Conservation (phyloP, 2,329 filamentous ascomycete species). For the Exophiala mesophila region DNA sequence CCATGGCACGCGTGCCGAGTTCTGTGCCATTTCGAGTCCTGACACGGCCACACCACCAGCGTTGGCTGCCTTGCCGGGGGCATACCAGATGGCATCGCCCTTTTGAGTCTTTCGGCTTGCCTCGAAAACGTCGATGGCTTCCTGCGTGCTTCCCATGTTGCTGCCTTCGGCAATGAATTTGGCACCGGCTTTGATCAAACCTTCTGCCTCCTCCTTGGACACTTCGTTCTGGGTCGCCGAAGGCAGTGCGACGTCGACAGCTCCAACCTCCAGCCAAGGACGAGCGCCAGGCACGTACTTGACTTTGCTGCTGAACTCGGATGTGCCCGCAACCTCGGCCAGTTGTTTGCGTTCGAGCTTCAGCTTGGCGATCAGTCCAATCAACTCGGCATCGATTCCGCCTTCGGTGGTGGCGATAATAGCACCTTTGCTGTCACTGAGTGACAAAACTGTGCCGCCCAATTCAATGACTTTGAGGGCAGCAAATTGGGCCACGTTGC, state of each 20-base stretch:
- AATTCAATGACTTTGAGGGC: conserved; percentile 96
- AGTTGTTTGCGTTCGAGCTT: conserved; percentile 85
- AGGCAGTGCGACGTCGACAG: conserved; percentile 86
- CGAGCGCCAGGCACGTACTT: conserved; percentile 82
- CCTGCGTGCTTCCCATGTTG: conserved; percentile 98
- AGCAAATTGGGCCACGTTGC: conserved; percentile 96
- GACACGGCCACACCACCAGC: conserved; percentile 96
- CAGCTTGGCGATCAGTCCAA: conserved; percentile 72
- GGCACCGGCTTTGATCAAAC: conserved; percentile 68
- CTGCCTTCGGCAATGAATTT: conserved; percentile 91
- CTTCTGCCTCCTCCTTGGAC: conserved; percentile 80
- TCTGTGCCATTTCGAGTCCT: conserved; percentile 98
- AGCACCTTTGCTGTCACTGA: conserved; percentile 86
- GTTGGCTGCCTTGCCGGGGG: conserved; percentile 94
- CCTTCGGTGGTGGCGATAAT: conserved; percentile 68
- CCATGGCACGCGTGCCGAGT: conserved; percentile 83
- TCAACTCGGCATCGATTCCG: conserved; percentile 72
- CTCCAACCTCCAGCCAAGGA: conserved; percentile 85
- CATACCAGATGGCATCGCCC: conserved; percentile 83
- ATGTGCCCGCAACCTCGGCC: conserved; percentile 60
- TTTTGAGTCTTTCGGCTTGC: conserved; percentile 63
- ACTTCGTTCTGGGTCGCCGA: conserved; percentile 98
- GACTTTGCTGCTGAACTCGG: conserved; percentile 60
- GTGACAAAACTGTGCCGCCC: conserved; percentile 83
- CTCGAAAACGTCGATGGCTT: conserved; percentile 92